A percentile compares a stretch with the other conserved stretches of the same genome.
Conservation (phyloP, 805 yeast species). For the Candida koratica region DNA sequence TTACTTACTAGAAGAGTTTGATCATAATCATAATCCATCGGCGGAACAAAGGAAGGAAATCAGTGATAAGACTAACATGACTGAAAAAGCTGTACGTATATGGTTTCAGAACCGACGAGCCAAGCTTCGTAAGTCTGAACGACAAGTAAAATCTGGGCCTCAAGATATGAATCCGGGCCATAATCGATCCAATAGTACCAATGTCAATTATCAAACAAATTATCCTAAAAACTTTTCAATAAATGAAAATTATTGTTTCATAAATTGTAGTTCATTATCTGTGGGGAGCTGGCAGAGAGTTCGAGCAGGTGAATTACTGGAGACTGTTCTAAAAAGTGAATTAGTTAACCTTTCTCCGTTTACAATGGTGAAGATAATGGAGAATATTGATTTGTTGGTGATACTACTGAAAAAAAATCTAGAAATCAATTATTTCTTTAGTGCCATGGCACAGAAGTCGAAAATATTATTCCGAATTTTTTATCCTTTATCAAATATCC, state of each 20-base stretch:
- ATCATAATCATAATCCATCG: conserved; percentile 69
- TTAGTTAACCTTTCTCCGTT: conserved; percentile 64
- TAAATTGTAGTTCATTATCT: conserved; percentile 63
- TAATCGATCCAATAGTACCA: conserved; percentile 22
- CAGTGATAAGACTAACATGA: conserved; percentile 70
- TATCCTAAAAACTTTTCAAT: conserved; percentile 39
- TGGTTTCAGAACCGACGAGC: conserved; percentile 93
- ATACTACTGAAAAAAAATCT: conserved; percentile 64
- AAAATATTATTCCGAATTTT: conserved; percentile 70
- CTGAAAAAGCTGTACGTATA: conserved; percentile 83
- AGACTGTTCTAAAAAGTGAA: conserved; percentile 40
- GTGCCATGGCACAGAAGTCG: conserved; percentile 64
- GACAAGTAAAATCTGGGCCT: conserved; percentile 30
- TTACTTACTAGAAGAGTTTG: conserved; percentile 63
- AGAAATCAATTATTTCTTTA: conserved; percentile 75
- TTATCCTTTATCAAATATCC: conserved; percentile 60
- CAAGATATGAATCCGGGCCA: conserved; percentile 13
- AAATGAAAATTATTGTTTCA: conserved; percentile 64
- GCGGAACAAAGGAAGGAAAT: conserved; percentile 67
- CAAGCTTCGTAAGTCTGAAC: conserved; percentile 63
- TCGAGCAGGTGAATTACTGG: conserved; percentile 54
- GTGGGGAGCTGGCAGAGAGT: conserved; percentile 82
- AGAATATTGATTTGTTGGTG: conserved; percentile 66
- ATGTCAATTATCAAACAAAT: background rate
- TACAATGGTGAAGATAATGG: conserved; percentile 60